phyloP scores from a whole-genome alignment of 78 protist genomes.

The Capsaspora owczarzaki region DNA sequence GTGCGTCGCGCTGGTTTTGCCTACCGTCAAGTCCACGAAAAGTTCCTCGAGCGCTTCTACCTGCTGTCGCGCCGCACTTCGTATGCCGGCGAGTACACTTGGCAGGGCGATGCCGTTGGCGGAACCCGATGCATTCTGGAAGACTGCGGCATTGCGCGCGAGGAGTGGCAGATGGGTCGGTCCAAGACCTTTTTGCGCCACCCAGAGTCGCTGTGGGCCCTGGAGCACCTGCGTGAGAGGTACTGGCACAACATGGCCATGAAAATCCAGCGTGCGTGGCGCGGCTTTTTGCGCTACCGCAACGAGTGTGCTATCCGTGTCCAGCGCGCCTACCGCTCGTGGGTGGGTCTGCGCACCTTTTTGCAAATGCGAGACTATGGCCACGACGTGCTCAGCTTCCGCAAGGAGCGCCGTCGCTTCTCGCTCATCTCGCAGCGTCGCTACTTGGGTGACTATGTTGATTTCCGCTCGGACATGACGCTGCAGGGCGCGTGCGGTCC shows the following conservation, averaged over 20 bases:
- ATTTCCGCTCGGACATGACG: not conserved
- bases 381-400: not conserved
- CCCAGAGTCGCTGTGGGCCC: constrained; percentile 52
- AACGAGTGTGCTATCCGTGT: not conserved
- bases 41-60: constrained; percentile 31
- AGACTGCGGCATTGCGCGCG: constrained; percentile 5
- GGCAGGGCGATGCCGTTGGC: not conserved
- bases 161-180: constrained; percentile 57
- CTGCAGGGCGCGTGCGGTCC: not conserved
- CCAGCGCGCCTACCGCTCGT: not conserved
- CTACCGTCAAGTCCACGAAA: constrained; percentile 59
- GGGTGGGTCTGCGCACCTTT: not conserved
- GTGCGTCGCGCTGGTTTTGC: constrained; percentile 68
- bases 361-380: not conserved
- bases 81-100: constrained; percentile 24
- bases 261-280: constrained; percentile 29
- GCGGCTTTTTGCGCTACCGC: not conserved
- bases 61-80: constrained; percentile 18
- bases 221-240: constrained; percentile 45
- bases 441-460: not conserved
- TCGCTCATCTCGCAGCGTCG: not conserved
- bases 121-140: not conserved
- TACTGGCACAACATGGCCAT: constrained; percentile 15
- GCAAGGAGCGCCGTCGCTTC: constrained; percentile 9
- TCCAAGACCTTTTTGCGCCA: constrained; percentile 46